Base-by-base conservation (phyloP, 805 yeast species). In the Candida khao-thaluensis region DNA sequence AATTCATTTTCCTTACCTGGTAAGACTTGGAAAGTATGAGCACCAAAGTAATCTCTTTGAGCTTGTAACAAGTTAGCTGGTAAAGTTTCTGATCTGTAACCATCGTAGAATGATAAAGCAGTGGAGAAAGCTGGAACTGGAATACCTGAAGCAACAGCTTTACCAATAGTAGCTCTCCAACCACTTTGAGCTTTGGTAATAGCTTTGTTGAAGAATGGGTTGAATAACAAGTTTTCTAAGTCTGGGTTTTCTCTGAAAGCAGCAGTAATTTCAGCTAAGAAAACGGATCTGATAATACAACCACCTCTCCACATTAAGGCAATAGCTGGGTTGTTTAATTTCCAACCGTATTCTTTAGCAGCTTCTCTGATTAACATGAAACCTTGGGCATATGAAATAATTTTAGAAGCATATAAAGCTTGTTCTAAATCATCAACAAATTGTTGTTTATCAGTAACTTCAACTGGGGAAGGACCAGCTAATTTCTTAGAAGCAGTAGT, bases 281-380 rank as follows among this genome's bases (percentile, higher is more conserved):
- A 91, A 51, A 91, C 97, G 43, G 99, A 91, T 80, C 98, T 87
- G 74, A 91, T 91, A 71, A 91, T 91, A 80, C 99, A 91, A 59
- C 99, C 99, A 76, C 99, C 99, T 81, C 99, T 84, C 99, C 99
- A 91, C 98, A 91, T 91, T 60, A 93, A 80, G 56, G 98, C 98
- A 59, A 93, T 93, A 45, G 95, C 93, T 57, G 98, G 96, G 82
- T 87, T 85, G 84, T 91, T 93, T 66, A 91, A 79, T 71, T 86
- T 82, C 99, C 99, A 91, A 62, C 82, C 82, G 79, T 88, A 91
- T 69, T 88, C 95, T 72, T 79, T 83, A 54, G 96, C 98, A 56
- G 98, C 98, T 72, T 91, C 96, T 70, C 95, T 87, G 74, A 91
- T 89, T 66, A 91, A 80, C 97, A 91, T 93, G 86, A 91, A 91